Evolutionary conservation across 192 early-diverging fungal genomes (phyloP).

Genomic region (Podila minutissima): DNA sequence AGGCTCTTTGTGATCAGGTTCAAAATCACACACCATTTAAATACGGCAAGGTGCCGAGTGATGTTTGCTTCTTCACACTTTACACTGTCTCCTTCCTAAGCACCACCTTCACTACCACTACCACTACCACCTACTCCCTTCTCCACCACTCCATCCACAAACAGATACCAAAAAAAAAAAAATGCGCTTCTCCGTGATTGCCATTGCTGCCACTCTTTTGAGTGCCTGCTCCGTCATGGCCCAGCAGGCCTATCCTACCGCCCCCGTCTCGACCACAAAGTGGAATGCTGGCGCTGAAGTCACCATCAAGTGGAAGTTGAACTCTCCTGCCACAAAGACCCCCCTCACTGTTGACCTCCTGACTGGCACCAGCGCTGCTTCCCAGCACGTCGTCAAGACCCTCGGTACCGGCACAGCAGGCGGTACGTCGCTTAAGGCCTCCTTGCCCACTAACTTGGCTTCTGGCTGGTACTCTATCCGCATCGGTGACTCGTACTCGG

Average conservation of each 20-base stretch:
- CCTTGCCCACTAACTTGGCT: conserved; percentile 11
- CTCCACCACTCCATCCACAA: too few relatives aligned
- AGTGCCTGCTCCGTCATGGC: conserved; percentile 23
- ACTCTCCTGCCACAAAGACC: conserved; percentile 2
- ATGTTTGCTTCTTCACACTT: too few relatives aligned
- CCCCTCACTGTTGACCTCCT: conserved; percentile 16
- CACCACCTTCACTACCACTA: too few relatives aligned
- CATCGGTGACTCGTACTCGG: conserved; percentile 32
- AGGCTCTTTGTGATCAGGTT: too few relatives aligned
- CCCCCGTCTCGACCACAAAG: conserved; percentile 17
- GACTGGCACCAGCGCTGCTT: conserved; percentile 26
- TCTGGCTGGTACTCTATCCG: conserved; percentile 43
- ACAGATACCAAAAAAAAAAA: too few relatives aligned
- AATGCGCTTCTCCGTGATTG: conserved; percentile 38
- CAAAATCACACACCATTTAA: too few relatives aligned
- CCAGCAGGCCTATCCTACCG: conserved; percentile 41
- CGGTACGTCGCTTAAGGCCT: conserved; percentile 15
- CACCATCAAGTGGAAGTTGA: conserved; percentile 28
- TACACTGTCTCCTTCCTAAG: too few relatives aligned
- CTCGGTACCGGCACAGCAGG: conserved; percentile 11
- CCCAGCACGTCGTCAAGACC: conserved; percentile 16
- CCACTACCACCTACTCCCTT: too few relatives aligned
- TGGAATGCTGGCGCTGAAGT: conserved; percentile 12
- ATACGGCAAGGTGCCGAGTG: too few relatives aligned
- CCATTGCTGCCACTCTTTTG: conserved; percentile 17